These are phyloP conservation scores for Gossypium thurberi DNA, from an alignment of 345 rosid genomes.

Conservation along the genomic window DNA sequence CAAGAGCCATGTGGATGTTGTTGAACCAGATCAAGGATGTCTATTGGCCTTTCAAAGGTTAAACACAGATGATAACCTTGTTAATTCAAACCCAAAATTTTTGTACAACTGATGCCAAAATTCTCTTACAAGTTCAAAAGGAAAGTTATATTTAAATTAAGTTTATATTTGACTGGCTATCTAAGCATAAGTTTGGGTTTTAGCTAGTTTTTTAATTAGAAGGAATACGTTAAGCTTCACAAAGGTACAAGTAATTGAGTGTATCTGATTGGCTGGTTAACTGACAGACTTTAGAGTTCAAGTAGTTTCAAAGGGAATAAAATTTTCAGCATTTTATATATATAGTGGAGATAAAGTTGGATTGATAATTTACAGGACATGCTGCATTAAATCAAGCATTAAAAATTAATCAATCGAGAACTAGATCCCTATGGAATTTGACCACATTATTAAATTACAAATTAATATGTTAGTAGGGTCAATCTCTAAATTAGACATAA, in stretches of 20 bases:
- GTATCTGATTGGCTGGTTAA: conserved; percentile 6
- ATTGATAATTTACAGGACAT: background rate
- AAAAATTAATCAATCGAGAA: conserved; percentile 3
- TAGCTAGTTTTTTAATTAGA: background rate
- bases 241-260: background rate
- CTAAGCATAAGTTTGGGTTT: conserved; percentile 4
- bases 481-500: background rate
- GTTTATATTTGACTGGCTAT: conserved; percentile 14
- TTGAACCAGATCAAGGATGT: conserved; percentile 17
- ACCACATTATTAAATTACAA: conserved; percentile 1
- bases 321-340: background rate
- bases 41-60: conserved; percentile 17
- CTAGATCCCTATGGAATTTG: conserved; percentile 16
- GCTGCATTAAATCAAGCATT: background rate
- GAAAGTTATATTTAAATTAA: background rate
- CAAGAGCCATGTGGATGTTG: conserved; percentile 25
- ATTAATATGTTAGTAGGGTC: background rate
- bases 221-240: conserved; percentile 13
- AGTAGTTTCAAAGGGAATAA: conserved; percentile 12
- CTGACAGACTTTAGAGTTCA: conserved; percentile 4
- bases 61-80: conserved; percentile 22
- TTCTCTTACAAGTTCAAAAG: conserved; percentile 18
- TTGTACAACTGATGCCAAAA: conserved; percentile 23
- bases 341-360: conserved; percentile 5
- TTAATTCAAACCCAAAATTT: background rate